Percentiles rank a stretch among this genome's conserved stretches.
These are phyloP conservation scores for Helianthus annuus DNA, from an alignment of 129 eudicot genomes.

Conservation along the genomic window HanXRQr2.0-SUNRISE NC_035447.2:119745697-119746196, in stretches of 20 bases:
- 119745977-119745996: constrained; percentile 93
- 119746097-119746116: not conserved
- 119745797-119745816: constrained; percentile 13
- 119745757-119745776: constrained; percentile 55
- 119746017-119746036: constrained; percentile 25
- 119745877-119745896: constrained; percentile 70
- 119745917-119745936: constrained; percentile 37
- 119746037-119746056: constrained; percentile 34
- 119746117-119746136: not conserved
- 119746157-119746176: constrained; percentile 48
- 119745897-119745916: constrained; percentile 83
- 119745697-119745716: constrained; percentile 93
- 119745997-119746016: constrained; percentile 47
- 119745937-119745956: constrained; percentile 74
- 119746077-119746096: not conserved
- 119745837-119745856: constrained; percentile 61
- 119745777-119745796: constrained; percentile 21
- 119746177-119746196: constrained; percentile 67
- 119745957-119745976: constrained; percentile 73
- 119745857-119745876: constrained; percentile 74
- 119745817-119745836: constrained; percentile 56
- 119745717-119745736: constrained; percentile 81
- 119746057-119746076: constrained; percentile 24
- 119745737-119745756: constrained; percentile 87
- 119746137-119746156: constrained; percentile 32